Evolutionary conservation across 176 grass and related monocot species (phyloP), one percentile per base, ranked within the genome.

Genomic region (Otatea glauca): DNA sequence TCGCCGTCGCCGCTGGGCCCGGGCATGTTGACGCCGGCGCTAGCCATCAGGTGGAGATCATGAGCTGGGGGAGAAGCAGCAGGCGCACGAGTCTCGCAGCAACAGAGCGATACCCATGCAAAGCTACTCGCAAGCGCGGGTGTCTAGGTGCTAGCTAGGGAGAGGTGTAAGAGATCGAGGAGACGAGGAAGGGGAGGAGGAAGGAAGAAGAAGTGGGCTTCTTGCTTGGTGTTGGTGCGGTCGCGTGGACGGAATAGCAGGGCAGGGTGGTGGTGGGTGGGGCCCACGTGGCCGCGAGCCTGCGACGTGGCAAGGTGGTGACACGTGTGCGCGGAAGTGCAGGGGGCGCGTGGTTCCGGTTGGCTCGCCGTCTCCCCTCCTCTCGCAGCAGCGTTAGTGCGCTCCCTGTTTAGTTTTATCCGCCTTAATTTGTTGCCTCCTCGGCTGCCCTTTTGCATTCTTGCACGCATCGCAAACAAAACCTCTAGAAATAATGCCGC

Each of bases 271-370:
- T 50, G 8, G 50, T 74, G 74, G 20, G 42, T 14, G 69, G 55
- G 67, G 2, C 51, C 27, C 71, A 32, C 32, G 76, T 87, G 65
- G 77, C 77, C n/a, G n/a, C n/a, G n/a, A n/a, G n/a, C n/a, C n/a
- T n/a, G n/a, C n/a, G n/a, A n/a, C n/a, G n/a, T n/a, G n/a, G n/a
- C n/a, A 49, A 55, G 54, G 25, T 2, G 5, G 0, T 44, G 85
- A 85, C 88, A 87, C 93, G 86, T 92, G 88, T 92, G 42, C 41
- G 1, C 9, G 84, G 13, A 51, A 10, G 3, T 35, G 25, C 79
- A 4, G 78, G 70, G 62, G 78, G 9, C 70, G 61, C 77, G 78
- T 65, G 68, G 55, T 48, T 37, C 75, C 4, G 34, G 34, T 11
- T 42, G 18, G 18, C 35, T 42, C 42, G 17, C n/a, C 37, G 17